Conservation (phyloP, 1,284 basidiomycete species). For the Tremellales sp. region DNA sequence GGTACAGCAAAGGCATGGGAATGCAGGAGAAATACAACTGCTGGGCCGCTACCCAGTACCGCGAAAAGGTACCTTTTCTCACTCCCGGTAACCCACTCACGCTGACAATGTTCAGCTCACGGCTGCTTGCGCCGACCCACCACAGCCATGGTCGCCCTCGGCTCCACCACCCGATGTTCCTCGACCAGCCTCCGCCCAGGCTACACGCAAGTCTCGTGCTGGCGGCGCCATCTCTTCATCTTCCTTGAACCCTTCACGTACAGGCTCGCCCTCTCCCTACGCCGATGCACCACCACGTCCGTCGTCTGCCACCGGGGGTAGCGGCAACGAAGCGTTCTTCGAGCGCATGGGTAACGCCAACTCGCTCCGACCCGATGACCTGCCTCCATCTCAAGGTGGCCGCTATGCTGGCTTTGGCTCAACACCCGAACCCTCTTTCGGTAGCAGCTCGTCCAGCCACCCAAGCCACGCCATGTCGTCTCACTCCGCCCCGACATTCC, state of each 20-base stretch:
- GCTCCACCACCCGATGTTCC: slow-evolving; percentile 34
- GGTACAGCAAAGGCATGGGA: slow-evolving; percentile 65
- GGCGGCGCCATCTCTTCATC: slow-evolving; percentile 18
- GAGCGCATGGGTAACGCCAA: slow-evolving; percentile 45
- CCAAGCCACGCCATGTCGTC: slow-evolving; percentile 40
- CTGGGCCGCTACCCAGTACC: slow-evolving; percentile 87
- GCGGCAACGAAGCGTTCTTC: slow-evolving; percentile 47
- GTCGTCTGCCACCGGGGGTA: slow-evolving; percentile 2
- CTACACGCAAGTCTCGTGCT: slow-evolving; percentile 44
- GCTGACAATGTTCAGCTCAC: slow-evolving; percentile 25
- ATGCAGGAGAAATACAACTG: slow-evolving; percentile 80
- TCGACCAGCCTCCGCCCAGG: slow-evolving; percentile 40
- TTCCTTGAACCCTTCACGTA: slow-evolving; percentile 19
- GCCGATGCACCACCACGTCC: not conserved
- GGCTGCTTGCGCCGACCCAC: slow-evolving; percentile 41
- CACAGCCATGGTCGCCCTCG: slow-evolving; percentile 40
- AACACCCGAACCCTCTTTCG: slow-evolving; percentile 23
- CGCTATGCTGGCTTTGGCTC: slow-evolving; percentile 48
- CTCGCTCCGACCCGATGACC: slow-evolving; percentile 35
- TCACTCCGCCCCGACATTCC: slow-evolving; percentile 41
- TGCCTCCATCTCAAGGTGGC: slow-evolving; percentile 48
- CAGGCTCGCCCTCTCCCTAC: slow-evolving; percentile 11
- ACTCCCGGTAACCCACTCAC: not conserved
- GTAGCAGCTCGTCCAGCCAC: slow-evolving; percentile 20
- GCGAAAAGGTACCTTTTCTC: slow-evolving; percentile 65